phyloP scores from a whole-genome alignment of 1,284 basidiomycete species.

The Apiotrichum sp. region DNA sequence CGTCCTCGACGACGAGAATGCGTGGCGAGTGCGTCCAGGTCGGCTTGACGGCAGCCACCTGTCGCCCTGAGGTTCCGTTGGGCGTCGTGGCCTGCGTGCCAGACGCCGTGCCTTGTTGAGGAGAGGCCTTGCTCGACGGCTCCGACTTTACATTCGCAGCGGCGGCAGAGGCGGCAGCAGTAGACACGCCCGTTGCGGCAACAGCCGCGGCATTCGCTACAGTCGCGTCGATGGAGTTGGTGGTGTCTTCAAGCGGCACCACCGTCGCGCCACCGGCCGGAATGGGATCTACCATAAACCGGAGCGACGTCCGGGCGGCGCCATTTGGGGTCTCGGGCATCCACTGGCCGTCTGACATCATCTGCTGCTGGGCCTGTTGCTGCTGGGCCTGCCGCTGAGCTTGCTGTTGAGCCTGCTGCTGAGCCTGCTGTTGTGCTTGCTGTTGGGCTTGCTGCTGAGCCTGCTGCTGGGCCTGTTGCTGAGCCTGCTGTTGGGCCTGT shows the following conservation, averaged over 20 bases:
- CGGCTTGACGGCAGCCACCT: constrained; percentile 59
- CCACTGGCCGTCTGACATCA: neutral
- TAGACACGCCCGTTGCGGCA: constrained; percentile 1
- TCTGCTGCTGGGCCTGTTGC: neutral
- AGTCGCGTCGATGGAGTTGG: neutral
- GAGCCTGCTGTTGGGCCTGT: neutral
- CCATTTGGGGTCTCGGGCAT: constrained; percentile 2
- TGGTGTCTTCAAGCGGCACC: neutral
- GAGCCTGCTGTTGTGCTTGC: neutral
- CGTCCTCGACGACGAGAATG: constrained; percentile 90
- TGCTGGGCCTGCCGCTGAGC: neutral
- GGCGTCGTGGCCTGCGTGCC: neutral
- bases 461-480: neutral
- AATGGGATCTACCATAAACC: constrained; percentile 12
- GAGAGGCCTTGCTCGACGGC: neutral
- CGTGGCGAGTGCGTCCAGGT: constrained; percentile 80
- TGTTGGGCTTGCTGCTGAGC: neutral
- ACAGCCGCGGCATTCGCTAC: neutral
- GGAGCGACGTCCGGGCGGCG: constrained; percentile 6
- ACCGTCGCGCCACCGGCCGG: constrained; percentile 1
- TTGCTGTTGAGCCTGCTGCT: neutral
- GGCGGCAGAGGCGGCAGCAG: constrained; percentile 1
- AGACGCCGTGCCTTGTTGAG: neutral
- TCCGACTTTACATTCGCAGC: neutral
- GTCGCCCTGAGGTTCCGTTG: constrained; percentile 5